A percentile compares a stretch with the other conserved stretches of the same genome.
Conservation (phyloP, 2,329 filamentous ascomycete genomes). For the Cladophialophora chaetospira region DNA sequence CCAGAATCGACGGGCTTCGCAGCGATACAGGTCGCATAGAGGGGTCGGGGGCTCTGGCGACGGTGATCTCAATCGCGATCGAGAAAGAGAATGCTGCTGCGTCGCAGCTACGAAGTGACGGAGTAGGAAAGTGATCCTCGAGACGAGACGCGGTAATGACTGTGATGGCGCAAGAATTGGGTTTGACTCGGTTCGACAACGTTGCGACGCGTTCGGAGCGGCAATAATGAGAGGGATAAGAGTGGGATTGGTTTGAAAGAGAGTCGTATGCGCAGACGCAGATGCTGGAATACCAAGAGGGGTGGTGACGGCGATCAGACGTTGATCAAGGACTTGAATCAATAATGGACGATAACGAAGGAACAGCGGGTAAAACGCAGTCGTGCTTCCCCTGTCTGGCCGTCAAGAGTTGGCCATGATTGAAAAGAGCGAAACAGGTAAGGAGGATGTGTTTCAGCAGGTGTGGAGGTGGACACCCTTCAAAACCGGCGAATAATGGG, state of each 20-base stretch:
- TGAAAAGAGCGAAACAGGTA: slow-evolving; percentile 15
- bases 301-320: slow-evolving; percentile 9
- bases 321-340: neutral
- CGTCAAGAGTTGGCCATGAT: slow-evolving; percentile 12
- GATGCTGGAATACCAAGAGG: slow-evolving; percentile 8
- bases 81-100: neutral
- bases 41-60: neutral
- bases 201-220: slow-evolving; percentile 2
- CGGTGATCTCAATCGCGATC: neutral
- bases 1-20: slow-evolving; percentile 20
- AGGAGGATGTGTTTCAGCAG: slow-evolving; percentile 16
- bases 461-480: neutral
- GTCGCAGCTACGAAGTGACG: neutral
- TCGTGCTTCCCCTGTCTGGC: slow-evolving; percentile 11
- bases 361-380: slow-evolving; percentile 10
- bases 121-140: neutral
- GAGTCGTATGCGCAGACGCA: slow-evolving; percentile 11
- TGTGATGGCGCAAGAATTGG: slow-evolving; percentile 14
- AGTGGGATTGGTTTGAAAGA: slow-evolving; percentile 4
- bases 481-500: slow-evolving; percentile 7
- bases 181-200: neutral
- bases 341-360: slow-evolving; percentile 9
- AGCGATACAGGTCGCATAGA: slow-evolving; percentile 28
- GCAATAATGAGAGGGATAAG: neutral
- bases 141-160: slow-evolving; percentile 28